These are phyloP conservation scores for Cladorrhinum samala DNA, from an alignment of 495 filamentous ascomycete genomes.

Conservation along the genomic window DNA sequence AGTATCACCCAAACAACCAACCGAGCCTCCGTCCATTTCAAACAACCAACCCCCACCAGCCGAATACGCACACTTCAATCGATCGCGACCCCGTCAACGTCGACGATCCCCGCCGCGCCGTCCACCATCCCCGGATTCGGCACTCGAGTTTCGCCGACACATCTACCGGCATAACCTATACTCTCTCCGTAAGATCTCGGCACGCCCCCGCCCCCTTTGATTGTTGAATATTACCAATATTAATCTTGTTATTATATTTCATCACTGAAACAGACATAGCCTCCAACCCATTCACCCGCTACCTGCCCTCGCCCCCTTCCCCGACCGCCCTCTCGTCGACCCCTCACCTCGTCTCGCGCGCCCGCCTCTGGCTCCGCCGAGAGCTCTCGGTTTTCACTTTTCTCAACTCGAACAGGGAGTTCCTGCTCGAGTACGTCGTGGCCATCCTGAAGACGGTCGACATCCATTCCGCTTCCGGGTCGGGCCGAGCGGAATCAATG, in stretches of 20 bases:
- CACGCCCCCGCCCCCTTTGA: too few species aligned
- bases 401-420: constrained; percentile 68
- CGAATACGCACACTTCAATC: not conserved
- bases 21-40: not conserved
- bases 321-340: constrained; percentile 58
- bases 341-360: constrained; percentile 66
- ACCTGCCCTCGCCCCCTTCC: constrained; percentile 62
- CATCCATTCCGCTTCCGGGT: constrained; percentile 68
- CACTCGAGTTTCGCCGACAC: constrained; percentile 60
- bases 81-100: constrained; percentile 13
- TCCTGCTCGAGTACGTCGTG: constrained; percentile 81
- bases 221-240: not conserved
- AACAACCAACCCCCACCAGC: not conserved
- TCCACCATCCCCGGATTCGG: constrained; percentile 38
- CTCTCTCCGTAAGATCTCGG: constrained; percentile 55
- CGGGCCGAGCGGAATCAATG: constrained; percentile 75
- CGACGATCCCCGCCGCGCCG: constrained; percentile 20
- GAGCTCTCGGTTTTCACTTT: constrained; percentile 87
- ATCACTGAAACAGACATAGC: too few species aligned
- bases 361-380: constrained; percentile 80
- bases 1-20: constrained; percentile 22
- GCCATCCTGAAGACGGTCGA: constrained; percentile 87
- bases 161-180: constrained; percentile 74
- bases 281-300: constrained; percentile 69
- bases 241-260: too few species aligned